Evolutionary conservation across 192 early-diverging fungal species (phyloP).

Genomic region (Linnemannia hyalina): DNA sequence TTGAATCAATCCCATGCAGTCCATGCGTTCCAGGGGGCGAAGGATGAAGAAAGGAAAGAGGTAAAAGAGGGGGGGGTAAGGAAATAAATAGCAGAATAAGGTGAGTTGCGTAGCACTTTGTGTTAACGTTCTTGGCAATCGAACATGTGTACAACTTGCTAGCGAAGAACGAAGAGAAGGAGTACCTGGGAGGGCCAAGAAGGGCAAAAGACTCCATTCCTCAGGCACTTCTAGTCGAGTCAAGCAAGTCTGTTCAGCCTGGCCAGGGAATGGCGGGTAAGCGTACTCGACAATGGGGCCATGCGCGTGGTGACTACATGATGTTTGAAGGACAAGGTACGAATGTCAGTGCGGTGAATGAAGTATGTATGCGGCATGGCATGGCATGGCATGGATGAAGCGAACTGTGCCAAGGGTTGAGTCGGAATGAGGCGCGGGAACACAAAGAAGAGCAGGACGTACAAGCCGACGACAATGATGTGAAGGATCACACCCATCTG

Average conservation of each 20-base stretch:
- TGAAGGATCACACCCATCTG: slow-evolving; percentile 50
- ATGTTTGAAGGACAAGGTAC: background rate
- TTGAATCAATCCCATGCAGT: background rate
- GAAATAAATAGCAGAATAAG: background rate
- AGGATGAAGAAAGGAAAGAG: background rate
- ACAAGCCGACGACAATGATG: slow-evolving; percentile 56
- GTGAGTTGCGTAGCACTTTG: background rate
- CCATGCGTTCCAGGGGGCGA: background rate
- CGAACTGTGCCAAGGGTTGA: background rate
- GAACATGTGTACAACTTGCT: background rate
- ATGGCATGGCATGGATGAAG: background rate
- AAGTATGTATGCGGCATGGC: background rate
- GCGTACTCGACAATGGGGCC: slow-evolving; percentile 67
- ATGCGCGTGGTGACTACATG: slow-evolving; percentile 62
- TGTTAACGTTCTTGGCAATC: background rate
- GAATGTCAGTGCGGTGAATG: background rate
- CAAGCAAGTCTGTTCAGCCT: slow-evolving; percentile 33
- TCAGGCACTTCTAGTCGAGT: slow-evolving; percentile 73
- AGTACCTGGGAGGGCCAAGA: slow-evolving; percentile 82
- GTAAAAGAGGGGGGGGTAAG: slow-evolving; percentile 3
- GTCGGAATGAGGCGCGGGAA: background rate
- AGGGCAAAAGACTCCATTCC: slow-evolving; percentile 87
- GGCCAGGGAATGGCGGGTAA: slow-evolving; percentile 62
- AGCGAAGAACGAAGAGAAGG: background rate
- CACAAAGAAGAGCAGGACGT: slow-evolving; percentile 2